A percentile compares a stretch with the other conserved stretches of the same genome.
phyloP scores from a whole-genome alignment of 768 basidiomycete species.

The Mycena alexandri region DNA sequence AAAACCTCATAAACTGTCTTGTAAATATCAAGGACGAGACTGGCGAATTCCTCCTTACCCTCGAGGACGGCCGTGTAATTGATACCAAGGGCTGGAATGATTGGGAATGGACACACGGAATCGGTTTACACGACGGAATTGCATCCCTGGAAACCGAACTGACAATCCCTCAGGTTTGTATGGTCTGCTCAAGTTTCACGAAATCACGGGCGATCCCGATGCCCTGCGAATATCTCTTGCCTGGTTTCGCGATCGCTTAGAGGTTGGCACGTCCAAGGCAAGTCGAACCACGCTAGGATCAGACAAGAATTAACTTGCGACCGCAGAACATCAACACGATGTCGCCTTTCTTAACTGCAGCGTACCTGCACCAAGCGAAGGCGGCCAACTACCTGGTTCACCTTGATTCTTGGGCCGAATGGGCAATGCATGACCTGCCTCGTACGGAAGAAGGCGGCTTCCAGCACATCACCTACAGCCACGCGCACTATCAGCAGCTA shows the following conservation, averaged over 20 bases:
- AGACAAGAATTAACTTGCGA: neutral
- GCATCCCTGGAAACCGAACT: neutral
- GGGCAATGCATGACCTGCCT: conserved; percentile 63
- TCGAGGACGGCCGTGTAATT: conserved; percentile 64
- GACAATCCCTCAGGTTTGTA: conserved; percentile 49
- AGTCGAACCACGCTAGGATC: conserved; percentile 12
- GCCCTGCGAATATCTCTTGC: conserved; percentile 55
- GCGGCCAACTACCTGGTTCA: conserved; percentile 52
- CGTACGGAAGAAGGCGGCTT: conserved; percentile 60
- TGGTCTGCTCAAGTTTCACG: conserved; percentile 55
- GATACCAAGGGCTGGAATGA: conserved; percentile 72
- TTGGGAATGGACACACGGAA: conserved; percentile 67
- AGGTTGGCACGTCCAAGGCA: conserved; percentile 63
- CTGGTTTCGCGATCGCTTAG: conserved; percentile 65
- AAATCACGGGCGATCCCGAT: conserved; percentile 54
- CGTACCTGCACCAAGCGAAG: conserved; percentile 56
- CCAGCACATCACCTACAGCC: conserved; percentile 62
- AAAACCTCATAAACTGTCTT: conserved; percentile 54
- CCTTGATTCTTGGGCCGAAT: conserved; percentile 64
- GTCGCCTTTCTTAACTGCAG: conserved; percentile 62
- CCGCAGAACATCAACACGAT: conserved; percentile 69
- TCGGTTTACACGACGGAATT: conserved; percentile 44
- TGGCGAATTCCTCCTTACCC: conserved; percentile 62
- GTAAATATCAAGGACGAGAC: conserved; percentile 67
- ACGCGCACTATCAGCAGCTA: conserved; percentile 58